Evolutionary conservation across 768 basidiomycete species (phyloP), one percentile per base, ranked within the genome.

Genomic region (Leucocoprinus leucothites): DNA sequence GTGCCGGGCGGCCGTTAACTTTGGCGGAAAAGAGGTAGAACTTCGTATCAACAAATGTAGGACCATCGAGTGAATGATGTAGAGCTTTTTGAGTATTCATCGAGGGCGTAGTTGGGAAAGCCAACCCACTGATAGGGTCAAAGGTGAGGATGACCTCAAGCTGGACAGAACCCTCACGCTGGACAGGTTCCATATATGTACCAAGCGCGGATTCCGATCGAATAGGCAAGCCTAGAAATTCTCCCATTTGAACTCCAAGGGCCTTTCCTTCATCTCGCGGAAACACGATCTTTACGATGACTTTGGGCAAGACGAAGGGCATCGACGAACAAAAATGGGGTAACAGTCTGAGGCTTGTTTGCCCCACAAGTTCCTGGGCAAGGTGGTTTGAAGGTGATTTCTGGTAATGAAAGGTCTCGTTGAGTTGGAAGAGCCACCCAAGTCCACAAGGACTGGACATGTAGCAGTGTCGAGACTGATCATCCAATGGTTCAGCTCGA

Each of bases 1-100:
- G 19, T 8, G 35, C 48, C 34, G 47, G 19, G n/a, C 34, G 41
- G 13, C 48, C 48, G 28, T 43, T 35, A 1, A 51, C 28, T 16
- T 36, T 44, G 5, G 53, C 31, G 1, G 53, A 58, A 16, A 46
- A 51, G 16, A 58, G 58, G 22, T 51, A 58, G 44, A 58, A 58
- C 21, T 58, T 58, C 13, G 49, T 42, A 21, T 58, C 58, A n/a
- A 45, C 45, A 47, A 54, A 54, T 14, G 45, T 36, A 5, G 53
- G 45, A 2, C 24, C 24, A 21, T 54, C 53, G 3, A 54, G 53
- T 35, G 53, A 46, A 16, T 36, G 22, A 0, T 9, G 45, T 9
- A 54, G 21, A 18, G 35, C 53, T 8, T 36, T 46, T 21, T 22
- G 46, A n/a, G 36, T 38, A 22, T 46, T 45, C 14, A 24, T 11